Base-by-base conservation (phyloP, 2,329 filamentous ascomycete species). In the Rutstroemia sp. region DNA sequence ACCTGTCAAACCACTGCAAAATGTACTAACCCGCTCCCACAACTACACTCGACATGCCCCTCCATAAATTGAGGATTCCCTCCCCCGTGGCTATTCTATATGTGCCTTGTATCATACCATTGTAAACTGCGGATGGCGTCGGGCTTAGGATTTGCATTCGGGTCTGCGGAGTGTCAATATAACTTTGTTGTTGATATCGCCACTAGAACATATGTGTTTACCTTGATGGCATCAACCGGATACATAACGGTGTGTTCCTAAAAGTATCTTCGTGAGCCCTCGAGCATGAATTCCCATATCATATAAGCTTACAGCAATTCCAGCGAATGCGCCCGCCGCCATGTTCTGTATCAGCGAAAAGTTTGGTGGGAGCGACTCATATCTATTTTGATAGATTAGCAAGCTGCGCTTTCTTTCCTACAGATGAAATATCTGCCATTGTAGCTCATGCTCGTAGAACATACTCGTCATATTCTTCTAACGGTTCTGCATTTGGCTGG, bases 211-310 rank as follows among this genome's bases (percentile, higher is more conserved):
- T 54, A 46, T 55, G 5, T 49, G 49, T 65, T 53, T 52, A 96
- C 94, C 87, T 99, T 99, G 71, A 99, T 88, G 65, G 95, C 84
- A 76, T 99, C 94, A 70, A 99, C 88, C 19, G 94, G 94, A 71
- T 99, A 99, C 94, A 99, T 97, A 68, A 96, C 92, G 58, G 92
- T 95, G 74, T 97, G 92, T 76, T 97, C 92, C 92, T 96, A 54
- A 54, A 19, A 23, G 48, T 30, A 52, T 25, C 56, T 66, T 57
- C 64, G 60, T 58, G 45, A 56, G 10, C 23, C 34, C 17, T 36
- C 23, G 65, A 59, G 65, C 61, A 27, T 56, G 34, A 40, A 21
- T 8, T 23, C 54, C n/a, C 21, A 23, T 25, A 50, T 51, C 25
- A 34, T 54, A 57, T 46, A 45, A 47, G 53, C 64, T 60, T 63